These are phyloP conservation scores for Sordariomycetes sp. DNA, from an alignment of 2,329 filamentous ascomycete genomes.

Conservation along the genomic window DNA sequence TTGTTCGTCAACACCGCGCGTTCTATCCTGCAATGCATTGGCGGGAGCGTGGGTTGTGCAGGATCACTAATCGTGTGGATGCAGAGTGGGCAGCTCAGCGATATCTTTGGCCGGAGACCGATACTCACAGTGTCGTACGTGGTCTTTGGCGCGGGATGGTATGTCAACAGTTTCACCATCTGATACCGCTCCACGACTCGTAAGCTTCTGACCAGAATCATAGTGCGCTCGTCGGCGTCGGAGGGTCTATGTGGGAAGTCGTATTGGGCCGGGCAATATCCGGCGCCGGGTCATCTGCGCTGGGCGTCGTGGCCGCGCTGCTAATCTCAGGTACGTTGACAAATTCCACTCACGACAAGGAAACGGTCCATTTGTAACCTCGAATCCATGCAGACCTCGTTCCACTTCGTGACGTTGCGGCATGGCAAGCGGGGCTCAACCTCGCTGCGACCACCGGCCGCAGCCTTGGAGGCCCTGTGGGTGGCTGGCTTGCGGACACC, in stretches of 20 bases:
- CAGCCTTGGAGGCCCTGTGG: slow-evolving; percentile 41
- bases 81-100: slow-evolving; percentile 18
- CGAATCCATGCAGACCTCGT: slow-evolving; percentile 28
- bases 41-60: not conserved
- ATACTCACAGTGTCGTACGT: slow-evolving; percentile 15
- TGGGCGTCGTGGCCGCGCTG: slow-evolving; percentile 37
- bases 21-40: not conserved
- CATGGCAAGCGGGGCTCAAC: slow-evolving; percentile 43
- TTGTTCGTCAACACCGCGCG: slow-evolving; percentile 3
- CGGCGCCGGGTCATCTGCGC: slow-evolving; percentile 39
- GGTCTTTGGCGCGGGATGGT: slow-evolving; percentile 16
- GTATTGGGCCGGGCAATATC: slow-evolving; percentile 39
- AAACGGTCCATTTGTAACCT: not conserved
- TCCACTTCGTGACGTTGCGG: slow-evolving; percentile 38
- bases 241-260: slow-evolving; percentile 34
- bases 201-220: slow-evolving; percentile 4
- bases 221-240: slow-evolving; percentile 20
- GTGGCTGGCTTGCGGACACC: slow-evolving; percentile 51
- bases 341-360: not conserved
- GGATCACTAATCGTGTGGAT: not conserved
- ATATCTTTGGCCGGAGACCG: slow-evolving; percentile 16
- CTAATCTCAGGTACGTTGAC: slow-evolving; percentile 33
- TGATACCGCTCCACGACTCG: not conserved
- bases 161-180: not conserved
- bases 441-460: slow-evolving; percentile 38